These are phyloP conservation scores for Ophiocordyceps camponoti-rufipedis DNA, from an alignment of 2,329 filamentous ascomycete genomes.

Conservation along the genomic window DNA sequence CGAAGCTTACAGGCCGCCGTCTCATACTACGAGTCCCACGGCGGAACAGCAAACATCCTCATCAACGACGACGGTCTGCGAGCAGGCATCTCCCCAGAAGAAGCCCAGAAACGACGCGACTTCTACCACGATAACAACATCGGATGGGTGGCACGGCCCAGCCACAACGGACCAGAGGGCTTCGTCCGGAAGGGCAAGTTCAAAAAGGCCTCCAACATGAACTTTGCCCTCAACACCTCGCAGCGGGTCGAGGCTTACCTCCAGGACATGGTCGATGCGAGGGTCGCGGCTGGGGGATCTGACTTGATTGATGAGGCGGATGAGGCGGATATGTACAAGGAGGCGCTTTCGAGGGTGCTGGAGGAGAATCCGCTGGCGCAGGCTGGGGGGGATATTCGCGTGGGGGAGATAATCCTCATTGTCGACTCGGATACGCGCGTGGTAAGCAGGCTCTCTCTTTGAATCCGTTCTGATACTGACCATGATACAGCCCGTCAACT, in stretches of 20 bases:
- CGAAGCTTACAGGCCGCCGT: conserved; percentile 63
- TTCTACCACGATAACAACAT: conserved; percentile 54
- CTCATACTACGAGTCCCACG: conserved; percentile 58
- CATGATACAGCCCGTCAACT: conserved; percentile 44
- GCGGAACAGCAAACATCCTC: conserved; percentile 62
- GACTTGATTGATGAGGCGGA: conserved; percentile 28
- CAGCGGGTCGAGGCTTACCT: conserved; percentile 56
- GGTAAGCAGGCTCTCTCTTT: conserved; percentile 1
- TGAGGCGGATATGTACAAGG: conserved; percentile 47
- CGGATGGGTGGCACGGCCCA: conserved; percentile 49
- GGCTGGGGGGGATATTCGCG: conserved; percentile 71
- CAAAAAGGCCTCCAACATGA: conserved; percentile 59
- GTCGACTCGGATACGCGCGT: conserved; percentile 70
- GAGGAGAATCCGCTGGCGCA: conserved; percentile 51
- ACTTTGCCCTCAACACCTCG: conserved; percentile 49
- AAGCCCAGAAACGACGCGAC: conserved; percentile 43
- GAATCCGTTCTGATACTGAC: not conserved
- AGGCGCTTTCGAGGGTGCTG: conserved; percentile 46
- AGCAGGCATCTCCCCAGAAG: conserved; percentile 38
- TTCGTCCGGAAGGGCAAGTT: conserved; percentile 48
- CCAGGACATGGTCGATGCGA: conserved; percentile 25
- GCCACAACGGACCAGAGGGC: conserved; percentile 38
- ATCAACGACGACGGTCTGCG: conserved; percentile 62
- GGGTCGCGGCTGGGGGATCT: conserved; percentile 35
- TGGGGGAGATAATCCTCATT: conserved; percentile 62